Percentiles rank a stretch among this genome's conserved stretches.
Evolutionary conservation across 2,329 filamentous ascomycete species (phyloP).

Genomic region (Hypoxylon sp.): DNA sequence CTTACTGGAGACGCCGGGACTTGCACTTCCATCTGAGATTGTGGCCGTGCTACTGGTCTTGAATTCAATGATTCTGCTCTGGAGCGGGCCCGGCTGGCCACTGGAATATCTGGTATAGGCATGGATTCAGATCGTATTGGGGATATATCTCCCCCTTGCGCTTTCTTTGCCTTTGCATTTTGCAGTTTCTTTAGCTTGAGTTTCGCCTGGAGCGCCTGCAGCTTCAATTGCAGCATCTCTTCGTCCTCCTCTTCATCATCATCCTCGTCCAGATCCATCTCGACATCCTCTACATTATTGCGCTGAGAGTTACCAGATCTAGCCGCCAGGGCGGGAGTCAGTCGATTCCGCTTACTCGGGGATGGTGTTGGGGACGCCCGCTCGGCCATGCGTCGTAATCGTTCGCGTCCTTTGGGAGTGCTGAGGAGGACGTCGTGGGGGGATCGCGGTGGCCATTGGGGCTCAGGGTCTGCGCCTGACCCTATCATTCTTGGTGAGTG

Average conservation of each 20-base stretch:
- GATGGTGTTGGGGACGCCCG: slow-evolving; percentile 79
- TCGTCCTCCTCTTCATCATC: slow-evolving; percentile 81
- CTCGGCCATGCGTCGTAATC: slow-evolving; percentile 77
- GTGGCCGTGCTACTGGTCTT: slow-evolving; percentile 45
- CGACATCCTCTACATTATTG: slow-evolving; percentile 48
- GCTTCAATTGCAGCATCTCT: slow-evolving; percentile 86
- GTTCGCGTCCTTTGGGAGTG: slow-evolving; percentile 84
- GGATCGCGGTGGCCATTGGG: slow-evolving; percentile 77
- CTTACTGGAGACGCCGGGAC: slow-evolving; percentile 83
- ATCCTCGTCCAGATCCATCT: slow-evolving; percentile 63
- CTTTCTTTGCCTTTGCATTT: slow-evolving; percentile 67
- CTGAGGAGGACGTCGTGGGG: slow-evolving; percentile 75
- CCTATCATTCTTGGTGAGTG: slow-evolving; percentile 46
- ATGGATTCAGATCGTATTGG: slow-evolving; percentile 34
- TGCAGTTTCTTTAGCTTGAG: slow-evolving; percentile 90
- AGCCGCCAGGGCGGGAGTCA: slow-evolving; percentile 50
- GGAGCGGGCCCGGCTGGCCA: slow-evolving; percentile 44
- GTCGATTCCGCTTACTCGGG: slow-evolving; percentile 68
- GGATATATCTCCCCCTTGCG: slow-evolving; percentile 37
- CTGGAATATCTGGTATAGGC: slow-evolving; percentile 41
- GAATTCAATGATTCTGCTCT: slow-evolving; percentile 39
- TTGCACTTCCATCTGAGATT: slow-evolving; percentile 68
- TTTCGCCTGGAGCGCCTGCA: slow-evolving; percentile 90
- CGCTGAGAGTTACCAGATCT: slow-evolving; percentile 31
- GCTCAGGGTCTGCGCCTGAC: slow-evolving; percentile 59